Base-by-base conservation (phyloP, 2,329 filamentous ascomycete genomes). In the Xylariaceae sp. region DNA sequence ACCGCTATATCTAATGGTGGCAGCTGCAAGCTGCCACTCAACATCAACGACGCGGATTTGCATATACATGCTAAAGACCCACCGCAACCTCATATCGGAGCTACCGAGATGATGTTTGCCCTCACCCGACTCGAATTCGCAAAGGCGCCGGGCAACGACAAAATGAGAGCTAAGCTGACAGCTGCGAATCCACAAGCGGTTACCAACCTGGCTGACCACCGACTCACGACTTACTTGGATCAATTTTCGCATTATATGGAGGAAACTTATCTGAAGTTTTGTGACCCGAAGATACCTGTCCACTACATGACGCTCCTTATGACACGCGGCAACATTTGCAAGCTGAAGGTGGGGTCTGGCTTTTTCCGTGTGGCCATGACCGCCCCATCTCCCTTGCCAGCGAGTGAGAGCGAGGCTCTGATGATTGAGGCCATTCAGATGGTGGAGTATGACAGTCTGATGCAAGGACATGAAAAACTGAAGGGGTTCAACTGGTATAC, bases 31-130 rank as follows among this genome's bases (percentile, higher is more conserved):
- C 68, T 82, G 31, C 82, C 81, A 2, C 73, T 83, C 46, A 85
- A 85, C 58, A 76, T 84, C 60, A 84, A 84, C 64, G 82, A 86
- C 60, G 75, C 78, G 11, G 82, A 85, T 59, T 69, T 86, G 5
- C 76, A 82, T 58, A 60, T 78, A 4, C 73, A 84, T 47, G 79
- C 81, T 57, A 84, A 81, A 61, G 79, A 80, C 42, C 63, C 73
- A 0, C 81, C 80, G 0, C 66, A 68, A 2, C 67, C 75, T 2
- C 78, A 81, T 50, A 63, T 62, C 5, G 79, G 77, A 1, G 73
- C 80, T 4, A 85, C 81, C 0, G 82, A 85, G 59, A 82, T 84
- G 76, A 68, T 84, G 6, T 86, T 85, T 60, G 73, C 75, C 13
- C 72, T 85, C 11, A 77, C 80, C 1, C 73, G 81, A 14, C 73